Evolutionary conservation across 2,329 filamentous ascomycete genomes (phyloP).

Genomic region (Elsinoe necatrix): DNA sequence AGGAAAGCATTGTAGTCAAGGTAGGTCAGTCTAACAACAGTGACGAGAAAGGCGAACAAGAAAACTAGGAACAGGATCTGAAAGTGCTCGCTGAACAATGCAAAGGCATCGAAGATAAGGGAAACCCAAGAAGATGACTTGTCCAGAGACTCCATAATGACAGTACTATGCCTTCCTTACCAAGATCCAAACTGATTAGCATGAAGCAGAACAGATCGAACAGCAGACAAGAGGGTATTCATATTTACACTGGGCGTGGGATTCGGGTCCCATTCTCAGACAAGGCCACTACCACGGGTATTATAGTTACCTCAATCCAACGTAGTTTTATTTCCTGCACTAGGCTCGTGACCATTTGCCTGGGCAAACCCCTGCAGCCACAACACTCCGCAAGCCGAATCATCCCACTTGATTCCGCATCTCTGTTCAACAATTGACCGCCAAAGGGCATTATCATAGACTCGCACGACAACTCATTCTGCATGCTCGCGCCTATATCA

Average conservation of each 20-base stretch:
- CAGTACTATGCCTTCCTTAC: constrained; percentile 5
- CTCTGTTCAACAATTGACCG: not conserved
- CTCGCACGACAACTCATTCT: no score
- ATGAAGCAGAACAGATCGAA: not conserved
- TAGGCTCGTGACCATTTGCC: constrained; percentile 5
- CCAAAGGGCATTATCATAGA: no score
- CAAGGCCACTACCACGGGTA: not conserved
- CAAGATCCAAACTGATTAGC: not conserved
- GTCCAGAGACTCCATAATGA: constrained; percentile 11
- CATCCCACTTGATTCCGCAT: not conserved
- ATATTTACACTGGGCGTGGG: not conserved
- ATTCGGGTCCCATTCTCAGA: not conserved
- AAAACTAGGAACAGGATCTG: constrained; percentile 3
- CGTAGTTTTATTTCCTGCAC: not conserved
- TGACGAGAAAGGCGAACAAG: constrained; percentile 32
- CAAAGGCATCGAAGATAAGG: not conserved
- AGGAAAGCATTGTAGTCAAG: constrained; percentile 70
- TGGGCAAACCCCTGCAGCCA: not conserved
- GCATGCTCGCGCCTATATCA: not conserved
- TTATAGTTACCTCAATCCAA: constrained; percentile 2
- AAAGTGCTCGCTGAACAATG: not conserved
- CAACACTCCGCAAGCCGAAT: not conserved
- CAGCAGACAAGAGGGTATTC: not conserved
- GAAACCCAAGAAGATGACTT: not conserved
- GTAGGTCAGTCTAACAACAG: constrained; percentile 39